Conservation (phyloP, 2,329 filamentous ascomycete genomes). For the Talaromyces sp. region DNA sequence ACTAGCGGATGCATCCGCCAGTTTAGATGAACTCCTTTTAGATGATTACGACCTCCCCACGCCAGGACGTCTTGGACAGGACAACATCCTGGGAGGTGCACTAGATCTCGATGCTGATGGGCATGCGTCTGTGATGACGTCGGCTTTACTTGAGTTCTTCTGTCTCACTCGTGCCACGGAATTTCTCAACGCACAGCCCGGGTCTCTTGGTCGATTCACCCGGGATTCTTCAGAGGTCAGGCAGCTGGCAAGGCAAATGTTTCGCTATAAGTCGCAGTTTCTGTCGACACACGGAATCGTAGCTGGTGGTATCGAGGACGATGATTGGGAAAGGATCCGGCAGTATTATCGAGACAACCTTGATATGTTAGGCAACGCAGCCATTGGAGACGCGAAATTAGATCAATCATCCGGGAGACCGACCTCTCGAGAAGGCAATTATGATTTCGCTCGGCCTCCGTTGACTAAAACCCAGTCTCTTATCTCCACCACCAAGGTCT, state of each 20-base stretch:
- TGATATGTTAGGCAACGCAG: conserved; percentile 38
- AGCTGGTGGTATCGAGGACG: conserved; percentile 37
- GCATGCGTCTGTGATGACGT: conserved; percentile 42
- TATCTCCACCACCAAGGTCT: conserved; percentile 21
- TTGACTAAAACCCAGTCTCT: conserved; percentile 10
- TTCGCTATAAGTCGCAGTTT: conserved; percentile 41
- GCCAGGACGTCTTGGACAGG: conserved; percentile 23
- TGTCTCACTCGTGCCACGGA: conserved; percentile 44
- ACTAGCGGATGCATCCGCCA: not conserved
- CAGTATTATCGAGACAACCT: conserved; percentile 44
- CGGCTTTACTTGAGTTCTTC: conserved; percentile 45
- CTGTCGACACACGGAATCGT: conserved; percentile 42
- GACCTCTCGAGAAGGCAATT: conserved; percentile 23
- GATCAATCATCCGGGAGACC: conserved; percentile 23
- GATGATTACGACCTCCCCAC: conserved; percentile 20
- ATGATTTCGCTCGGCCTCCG: conserved; percentile 23
- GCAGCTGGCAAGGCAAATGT: conserved; percentile 41
- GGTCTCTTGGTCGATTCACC: conserved; percentile 34
- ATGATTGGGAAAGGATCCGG: conserved; percentile 34
- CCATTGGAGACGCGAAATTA: conserved; percentile 34
- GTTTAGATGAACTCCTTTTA: conserved; percentile 12
- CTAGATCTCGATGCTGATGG: conserved; percentile 33
- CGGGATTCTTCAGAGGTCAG: conserved; percentile 42
- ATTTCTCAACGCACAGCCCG: conserved; percentile 40
- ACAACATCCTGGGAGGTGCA: conserved; percentile 15